These are phyloP conservation scores for Capillidium rhysosporum DNA, from an alignment of 371 early-diverging fungal species.

Conservation along the genomic window DNA sequence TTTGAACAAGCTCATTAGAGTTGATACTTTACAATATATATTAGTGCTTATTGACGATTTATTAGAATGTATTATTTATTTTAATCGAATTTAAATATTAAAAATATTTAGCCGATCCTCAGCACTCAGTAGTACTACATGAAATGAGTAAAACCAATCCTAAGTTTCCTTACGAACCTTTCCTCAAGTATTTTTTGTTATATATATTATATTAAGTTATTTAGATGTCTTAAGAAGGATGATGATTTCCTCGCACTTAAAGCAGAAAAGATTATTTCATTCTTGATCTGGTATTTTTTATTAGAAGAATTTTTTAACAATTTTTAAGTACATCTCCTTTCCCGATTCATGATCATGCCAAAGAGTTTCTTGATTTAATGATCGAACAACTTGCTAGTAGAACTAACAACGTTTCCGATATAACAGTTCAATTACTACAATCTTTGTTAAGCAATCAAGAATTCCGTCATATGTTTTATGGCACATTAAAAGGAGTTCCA, in stretches of 20 bases:
- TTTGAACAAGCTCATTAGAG: constrained; percentile 55
- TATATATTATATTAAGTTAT: neutral
- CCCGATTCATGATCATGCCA: constrained; percentile 17
- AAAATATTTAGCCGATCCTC: neutral
- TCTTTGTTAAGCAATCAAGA: constrained; percentile 41
- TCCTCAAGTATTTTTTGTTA: constrained; percentile 28
- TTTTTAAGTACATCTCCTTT: constrained; percentile 4
- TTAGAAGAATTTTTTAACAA: neutral
- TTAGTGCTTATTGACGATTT: constrained; percentile 68
- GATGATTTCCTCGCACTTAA: constrained; percentile 79
- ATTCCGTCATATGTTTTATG: constrained; percentile 41
- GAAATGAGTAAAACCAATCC: constrained; percentile 9
- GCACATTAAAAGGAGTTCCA: constrained; percentile 10
- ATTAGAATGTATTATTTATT: constrained; percentile 32
- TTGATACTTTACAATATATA: constrained; percentile 79
- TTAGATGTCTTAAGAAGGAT: constrained; percentile 50
- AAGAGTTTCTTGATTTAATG: constrained; percentile 47
- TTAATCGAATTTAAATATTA: neutral
- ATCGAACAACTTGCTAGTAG: constrained; percentile 37
- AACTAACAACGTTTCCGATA: constrained; percentile 53
- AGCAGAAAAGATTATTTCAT: constrained; percentile 61
- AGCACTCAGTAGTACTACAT: neutral
- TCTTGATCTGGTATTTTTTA: constrained; percentile 28
- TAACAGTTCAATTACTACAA: constrained; percentile 69
- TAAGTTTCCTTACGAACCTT: constrained; percentile 34